A percentile compares a stretch with the other conserved stretches of the same genome.
Conservation (phyloP, 345 rosid genomes). For the Brassica nigra region DNA sequence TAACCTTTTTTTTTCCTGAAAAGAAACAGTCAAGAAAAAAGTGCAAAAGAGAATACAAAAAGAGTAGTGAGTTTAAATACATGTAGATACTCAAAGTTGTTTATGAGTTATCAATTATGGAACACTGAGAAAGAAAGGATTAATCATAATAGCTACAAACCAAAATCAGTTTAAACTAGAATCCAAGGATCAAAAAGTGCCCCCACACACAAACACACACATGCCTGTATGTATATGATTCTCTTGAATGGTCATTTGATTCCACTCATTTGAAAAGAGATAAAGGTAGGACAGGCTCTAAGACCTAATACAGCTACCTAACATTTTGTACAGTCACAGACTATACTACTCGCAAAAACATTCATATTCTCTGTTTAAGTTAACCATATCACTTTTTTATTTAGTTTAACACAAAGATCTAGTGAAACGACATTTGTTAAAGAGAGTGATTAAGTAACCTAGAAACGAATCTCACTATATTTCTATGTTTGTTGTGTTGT, state of each 20-base stretch:
- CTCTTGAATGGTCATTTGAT: constrained; percentile 26
- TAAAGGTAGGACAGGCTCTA: constrained; percentile 15
- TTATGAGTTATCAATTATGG: constrained; percentile 33
- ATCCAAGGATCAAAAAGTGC: constrained; percentile 26
- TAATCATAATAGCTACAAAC: constrained; percentile 34
- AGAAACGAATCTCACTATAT: background rate
- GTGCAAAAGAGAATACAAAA: constrained; percentile 22
- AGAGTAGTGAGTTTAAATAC: constrained; percentile 19
- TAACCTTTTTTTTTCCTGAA: constrained; percentile 30
- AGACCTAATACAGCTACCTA: constrained; percentile 32
- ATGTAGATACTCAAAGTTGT: constrained; percentile 30
- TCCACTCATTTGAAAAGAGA: constrained; percentile 6
- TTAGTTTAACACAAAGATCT: background rate
- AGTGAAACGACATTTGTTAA: background rate
- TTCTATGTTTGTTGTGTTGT: background rate
- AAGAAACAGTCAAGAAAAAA: constrained; percentile 39
- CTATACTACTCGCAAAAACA: constrained; percentile 9
- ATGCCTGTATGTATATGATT: constrained; percentile 26
- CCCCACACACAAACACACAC: constrained; percentile 33
- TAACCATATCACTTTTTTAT: background rate
- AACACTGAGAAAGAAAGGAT: constrained; percentile 25
- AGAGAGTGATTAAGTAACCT: background rate
- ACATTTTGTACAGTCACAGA: constrained; percentile 32
- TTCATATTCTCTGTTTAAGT: constrained; percentile 2
- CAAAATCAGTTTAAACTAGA: constrained; percentile 37